A percentile compares a stretch with the other conserved stretches of the same genome.
Conservation (phyloP, 139 green algal genomes). For the Gonium pectorale region DNA sequence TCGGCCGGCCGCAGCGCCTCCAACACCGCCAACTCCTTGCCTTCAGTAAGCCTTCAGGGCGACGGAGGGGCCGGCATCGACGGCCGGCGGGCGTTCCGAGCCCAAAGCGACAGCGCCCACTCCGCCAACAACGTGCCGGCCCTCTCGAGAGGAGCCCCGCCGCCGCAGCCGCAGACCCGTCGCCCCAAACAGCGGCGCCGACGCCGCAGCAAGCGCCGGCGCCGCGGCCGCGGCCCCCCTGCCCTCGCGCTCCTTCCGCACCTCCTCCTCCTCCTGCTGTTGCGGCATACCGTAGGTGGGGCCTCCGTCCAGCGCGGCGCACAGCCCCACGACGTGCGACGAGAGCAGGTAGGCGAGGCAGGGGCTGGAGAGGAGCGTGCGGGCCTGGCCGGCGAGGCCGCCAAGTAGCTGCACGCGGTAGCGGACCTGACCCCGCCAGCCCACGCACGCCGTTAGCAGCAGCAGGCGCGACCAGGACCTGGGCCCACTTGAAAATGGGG, state of each 20-base stretch:
- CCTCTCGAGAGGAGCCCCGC: not conserved
- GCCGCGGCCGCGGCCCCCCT: not conserved
- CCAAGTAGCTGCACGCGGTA: no score
- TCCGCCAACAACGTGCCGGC: not conserved
- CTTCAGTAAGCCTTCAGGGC: not conserved
- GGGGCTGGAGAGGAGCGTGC: not conserved
- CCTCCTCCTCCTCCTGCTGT: not conserved
- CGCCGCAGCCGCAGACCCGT: not conserved
- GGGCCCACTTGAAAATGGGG: no score
- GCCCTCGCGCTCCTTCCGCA: not conserved
- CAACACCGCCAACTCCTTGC: not conserved
- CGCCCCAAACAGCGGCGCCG: not conserved
- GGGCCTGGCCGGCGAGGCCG: not conserved
- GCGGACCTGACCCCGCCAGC: no score
- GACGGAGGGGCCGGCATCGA: no score
- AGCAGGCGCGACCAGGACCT: not conserved
- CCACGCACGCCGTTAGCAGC: not conserved
- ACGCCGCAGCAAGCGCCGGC: no score
- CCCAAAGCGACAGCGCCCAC: not conserved
- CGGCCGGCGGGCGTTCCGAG: no score
- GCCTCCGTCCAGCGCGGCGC: not conserved
- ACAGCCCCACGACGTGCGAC: slow-evolving; percentile 2
- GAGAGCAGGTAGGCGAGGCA: not conserved
- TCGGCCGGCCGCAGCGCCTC: not conserved
- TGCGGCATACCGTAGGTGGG: not conserved